Percentiles rank a stretch among this genome's conserved stretches.
These are phyloP conservation scores for Leccinum fuscescens DNA, from an alignment of 1,284 basidiomycete species.

Conservation along the genomic window DNA sequence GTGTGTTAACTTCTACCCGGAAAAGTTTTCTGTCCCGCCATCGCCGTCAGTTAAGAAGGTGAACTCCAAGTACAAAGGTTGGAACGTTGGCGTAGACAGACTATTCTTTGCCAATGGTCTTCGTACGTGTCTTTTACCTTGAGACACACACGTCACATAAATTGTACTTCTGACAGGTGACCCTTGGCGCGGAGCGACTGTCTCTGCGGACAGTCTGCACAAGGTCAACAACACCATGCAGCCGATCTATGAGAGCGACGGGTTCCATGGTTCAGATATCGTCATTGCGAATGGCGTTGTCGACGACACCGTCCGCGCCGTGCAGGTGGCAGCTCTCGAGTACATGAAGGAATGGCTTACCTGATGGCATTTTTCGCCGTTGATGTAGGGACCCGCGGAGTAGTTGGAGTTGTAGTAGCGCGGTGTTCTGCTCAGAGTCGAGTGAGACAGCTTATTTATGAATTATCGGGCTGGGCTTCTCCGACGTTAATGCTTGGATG, in stretches of 20 bases:
- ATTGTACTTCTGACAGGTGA: constrained; percentile 49
- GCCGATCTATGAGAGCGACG: constrained; percentile 57
- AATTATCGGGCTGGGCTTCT: neutral
- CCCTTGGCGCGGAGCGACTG: constrained; percentile 68
- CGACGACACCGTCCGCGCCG: constrained; percentile 51
- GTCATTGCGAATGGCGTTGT: constrained; percentile 38
- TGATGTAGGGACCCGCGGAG: neutral
- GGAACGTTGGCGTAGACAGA: constrained; percentile 54
- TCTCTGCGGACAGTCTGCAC: constrained; percentile 53
- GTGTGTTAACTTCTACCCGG: constrained; percentile 60
- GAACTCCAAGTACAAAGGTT: constrained; percentile 49
- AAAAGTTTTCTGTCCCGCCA: constrained; percentile 47
- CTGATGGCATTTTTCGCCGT: constrained; percentile 27
- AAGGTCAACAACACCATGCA: constrained; percentile 50
- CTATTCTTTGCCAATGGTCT: constrained; percentile 71
- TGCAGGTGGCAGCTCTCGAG: constrained; percentile 47
- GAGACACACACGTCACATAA: neutral
- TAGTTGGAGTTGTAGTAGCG: neutral
- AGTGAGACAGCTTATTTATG: neutral
- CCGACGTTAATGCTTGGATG: neutral
- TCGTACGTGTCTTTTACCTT: constrained; percentile 41
- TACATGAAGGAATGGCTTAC: constrained; percentile 51
- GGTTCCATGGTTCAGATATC: constrained; percentile 69
- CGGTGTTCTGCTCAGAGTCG: neutral
- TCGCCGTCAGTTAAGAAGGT: constrained; percentile 41